Percentiles rank a stretch among this genome's conserved stretches.
Evolutionary conservation across 2,329 filamentous ascomycete species (phyloP).

Genomic region (Fusarium anguioides): DNA sequence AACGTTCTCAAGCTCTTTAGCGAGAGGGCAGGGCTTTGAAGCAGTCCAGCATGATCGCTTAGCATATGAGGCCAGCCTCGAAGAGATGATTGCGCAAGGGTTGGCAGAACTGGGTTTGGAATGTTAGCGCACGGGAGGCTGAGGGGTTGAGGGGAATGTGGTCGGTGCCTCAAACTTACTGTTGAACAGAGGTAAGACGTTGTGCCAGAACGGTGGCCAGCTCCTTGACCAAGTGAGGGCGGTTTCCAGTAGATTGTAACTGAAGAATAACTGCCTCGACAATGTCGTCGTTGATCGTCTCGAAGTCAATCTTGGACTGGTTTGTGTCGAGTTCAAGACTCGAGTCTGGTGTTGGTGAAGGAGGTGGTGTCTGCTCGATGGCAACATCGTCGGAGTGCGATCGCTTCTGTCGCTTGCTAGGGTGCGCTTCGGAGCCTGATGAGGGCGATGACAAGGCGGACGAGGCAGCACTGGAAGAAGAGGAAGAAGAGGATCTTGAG

Average conservation of each 20-base stretch:
- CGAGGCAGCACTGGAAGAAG: constrained; percentile 45
- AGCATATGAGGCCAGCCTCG: constrained; percentile 87
- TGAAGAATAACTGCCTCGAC: constrained; percentile 91
- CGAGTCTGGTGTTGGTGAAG: constrained; percentile 50
- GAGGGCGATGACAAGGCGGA: constrained; percentile 48
- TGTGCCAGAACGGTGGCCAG: constrained; percentile 82
- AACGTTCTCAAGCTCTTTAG: constrained; percentile 90
- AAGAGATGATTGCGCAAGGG: constrained; percentile 93
- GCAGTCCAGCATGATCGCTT: constrained; percentile 87
- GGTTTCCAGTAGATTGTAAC: constrained; percentile 88
- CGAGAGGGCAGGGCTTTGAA: constrained; percentile 83
- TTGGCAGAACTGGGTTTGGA: constrained; percentile 81
- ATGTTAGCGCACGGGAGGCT: constrained; percentile 42
- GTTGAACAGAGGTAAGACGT: constrained; percentile 85
- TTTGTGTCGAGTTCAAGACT: constrained; percentile 46
- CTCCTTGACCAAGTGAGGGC: constrained; percentile 95
- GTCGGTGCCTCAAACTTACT: constrained; percentile 69
- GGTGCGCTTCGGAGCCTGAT: constrained; percentile 52
- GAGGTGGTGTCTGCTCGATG: constrained; percentile 78
- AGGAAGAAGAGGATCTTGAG: constrained; percentile 46
- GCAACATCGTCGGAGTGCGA: constrained; percentile 84
- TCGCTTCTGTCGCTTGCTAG: constrained; percentile 79
- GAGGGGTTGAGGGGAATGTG: constrained; percentile 29
- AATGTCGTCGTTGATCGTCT: constrained; percentile 92
- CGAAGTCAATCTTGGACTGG: constrained; percentile 66